These are phyloP conservation scores for Ashbya aceris DNA, from an alignment of 1,139 yeast species.

Conservation along the genomic window DNA sequence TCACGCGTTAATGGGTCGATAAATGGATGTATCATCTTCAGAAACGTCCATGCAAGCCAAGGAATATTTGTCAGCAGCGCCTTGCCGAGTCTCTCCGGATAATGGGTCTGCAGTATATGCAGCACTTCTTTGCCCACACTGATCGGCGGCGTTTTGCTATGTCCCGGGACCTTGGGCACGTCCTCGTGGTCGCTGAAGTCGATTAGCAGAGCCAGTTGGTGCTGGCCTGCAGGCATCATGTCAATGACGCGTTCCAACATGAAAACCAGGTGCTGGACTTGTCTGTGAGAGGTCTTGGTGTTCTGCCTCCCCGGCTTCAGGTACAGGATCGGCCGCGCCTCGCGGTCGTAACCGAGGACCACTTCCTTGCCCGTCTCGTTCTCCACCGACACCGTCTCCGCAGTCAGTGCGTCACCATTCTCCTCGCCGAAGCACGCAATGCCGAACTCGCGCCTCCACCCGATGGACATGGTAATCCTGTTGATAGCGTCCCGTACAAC, in stretches of 20 bases:
- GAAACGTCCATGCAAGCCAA: constrained; percentile 82
- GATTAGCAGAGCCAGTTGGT: constrained; percentile 75
- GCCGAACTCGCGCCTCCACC: constrained; percentile 93
- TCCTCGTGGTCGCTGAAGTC: constrained; percentile 71
- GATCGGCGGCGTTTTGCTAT: constrained; percentile 70
- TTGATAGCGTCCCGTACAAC: constrained; percentile 56
- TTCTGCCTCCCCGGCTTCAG: constrained; percentile 90
- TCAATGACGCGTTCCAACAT: constrained; percentile 86
- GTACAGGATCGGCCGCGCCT: constrained; percentile 81
- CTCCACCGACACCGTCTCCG: constrained; percentile 59
- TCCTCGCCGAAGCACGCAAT: constrained; percentile 45
- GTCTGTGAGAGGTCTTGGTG: constrained; percentile 76
- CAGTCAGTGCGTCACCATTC: constrained; percentile 40
- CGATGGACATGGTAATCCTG: constrained; percentile 64
- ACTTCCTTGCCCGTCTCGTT: constrained; percentile 84
- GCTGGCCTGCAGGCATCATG: constrained; percentile 94
- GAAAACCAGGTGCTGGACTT: constrained; percentile 86
- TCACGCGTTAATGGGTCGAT: constrained; percentile 92
- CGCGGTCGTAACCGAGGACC: constrained; percentile 80
- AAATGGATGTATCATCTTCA: constrained; percentile 84
- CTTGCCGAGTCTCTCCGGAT: constrained; percentile 89
- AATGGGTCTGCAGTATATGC: constrained; percentile 78
- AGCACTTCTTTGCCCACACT: constrained; percentile 67
- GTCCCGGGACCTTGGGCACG: constrained; percentile 41
- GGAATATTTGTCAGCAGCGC: constrained; percentile 90